Base-by-base conservation (phyloP, 768 basidiomycete genomes). In the Leccinum broughii region DNA sequence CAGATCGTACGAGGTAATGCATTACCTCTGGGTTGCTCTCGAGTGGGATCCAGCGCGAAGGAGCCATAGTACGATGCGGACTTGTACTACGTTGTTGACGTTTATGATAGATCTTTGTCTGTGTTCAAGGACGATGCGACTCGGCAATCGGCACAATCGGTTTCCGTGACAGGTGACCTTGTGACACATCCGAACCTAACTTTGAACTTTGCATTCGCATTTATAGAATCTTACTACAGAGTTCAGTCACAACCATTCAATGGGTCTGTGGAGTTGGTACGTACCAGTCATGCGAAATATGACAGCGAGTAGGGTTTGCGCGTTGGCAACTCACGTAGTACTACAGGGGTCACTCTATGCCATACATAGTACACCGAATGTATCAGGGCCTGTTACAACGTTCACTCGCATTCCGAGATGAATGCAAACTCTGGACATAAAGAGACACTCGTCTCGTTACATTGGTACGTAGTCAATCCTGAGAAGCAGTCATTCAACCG, bases 21-120 rank as follows among this genome's bases (percentile, higher is more conserved):
- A 64, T 54, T 65, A 83, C 84, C 62, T 83, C 75, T 56, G 83
- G 92, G 66, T 90, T 90, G 64, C 87, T 86, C 75, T 93, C 92
- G 13, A 93, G 79, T 8, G 92, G 92, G 54, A 93, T 85, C 92
- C 92, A 93, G 49, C 77, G 80, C 34, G 73, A 57, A 48, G 63
- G 26, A 34, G 64, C 61, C 70, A 73, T 72, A 48, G 26, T 32
- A 60, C 20, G 46, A 30, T 57, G 37, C 39, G 4, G 6, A 55
- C 24, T 54, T 17, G 24, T 66, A 20, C 6, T 34, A 3, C 15
- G 46, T 26, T 32, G 26, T n/a, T 35, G 28, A 24, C 5, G 24
- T 15, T 62, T 34, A 28, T 26, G 17, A 28, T 54, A 13, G 51
- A 48, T 54, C 17, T 46, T 46, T 24, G 49, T 41, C 10, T 20